Percentiles rank a stretch among this genome's conserved stretches.
These are phyloP conservation scores for Hyaloperonospora brassicae DNA, from an alignment of 352 stramenopile species.

Conservation along the genomic window DNA sequence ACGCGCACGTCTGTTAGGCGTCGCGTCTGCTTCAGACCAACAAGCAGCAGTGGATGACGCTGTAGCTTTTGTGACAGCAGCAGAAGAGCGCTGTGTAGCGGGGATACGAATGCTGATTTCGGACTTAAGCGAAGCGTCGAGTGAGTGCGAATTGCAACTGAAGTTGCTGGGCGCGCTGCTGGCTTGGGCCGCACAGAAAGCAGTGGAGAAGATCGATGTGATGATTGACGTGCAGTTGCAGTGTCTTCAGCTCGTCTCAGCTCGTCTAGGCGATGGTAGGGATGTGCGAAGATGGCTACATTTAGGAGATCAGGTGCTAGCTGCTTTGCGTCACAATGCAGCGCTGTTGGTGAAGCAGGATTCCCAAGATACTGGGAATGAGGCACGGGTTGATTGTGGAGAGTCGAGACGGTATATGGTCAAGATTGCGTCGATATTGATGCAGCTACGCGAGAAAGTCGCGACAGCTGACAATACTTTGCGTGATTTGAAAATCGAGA, in stretches of 20 bases:
- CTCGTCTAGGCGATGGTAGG: conserved; percentile 11
- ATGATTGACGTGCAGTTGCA: conserved; percentile 7
- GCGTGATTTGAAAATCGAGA: conserved; percentile 33
- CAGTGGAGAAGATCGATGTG: conserved; percentile 1
- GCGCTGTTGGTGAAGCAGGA: conserved; percentile 8
- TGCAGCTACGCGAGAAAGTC: conserved; percentile 20
- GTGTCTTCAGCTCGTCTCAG: conserved; percentile 14
- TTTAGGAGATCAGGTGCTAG: conserved; percentile 23
- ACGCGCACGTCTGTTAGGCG: conserved; percentile 1
- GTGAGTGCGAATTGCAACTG: conserved; percentile 8
- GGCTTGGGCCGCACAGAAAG: conserved; percentile 3
- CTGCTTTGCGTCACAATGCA: conserved; percentile 12
- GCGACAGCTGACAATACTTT: conserved; percentile 7
- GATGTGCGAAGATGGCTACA: conserved; percentile 20
- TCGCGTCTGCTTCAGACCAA: conserved; percentile 6
- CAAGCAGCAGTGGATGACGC: conserved; percentile 13
- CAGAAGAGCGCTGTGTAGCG: conserved; percentile 11
- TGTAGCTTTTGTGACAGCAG: conserved; percentile 15
- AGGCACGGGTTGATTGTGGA: background rate
- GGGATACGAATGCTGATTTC: conserved; percentile 13
- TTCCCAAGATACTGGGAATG: background rate
- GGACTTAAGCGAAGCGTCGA: conserved; percentile 12
- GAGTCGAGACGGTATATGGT: conserved; percentile 8
- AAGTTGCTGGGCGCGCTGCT: conserved; percentile 21
- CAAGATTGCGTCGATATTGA: conserved; percentile 10